Base-by-base conservation (phyloP, 805 yeast species). In the Yamadazyma akitaensis region DNA sequence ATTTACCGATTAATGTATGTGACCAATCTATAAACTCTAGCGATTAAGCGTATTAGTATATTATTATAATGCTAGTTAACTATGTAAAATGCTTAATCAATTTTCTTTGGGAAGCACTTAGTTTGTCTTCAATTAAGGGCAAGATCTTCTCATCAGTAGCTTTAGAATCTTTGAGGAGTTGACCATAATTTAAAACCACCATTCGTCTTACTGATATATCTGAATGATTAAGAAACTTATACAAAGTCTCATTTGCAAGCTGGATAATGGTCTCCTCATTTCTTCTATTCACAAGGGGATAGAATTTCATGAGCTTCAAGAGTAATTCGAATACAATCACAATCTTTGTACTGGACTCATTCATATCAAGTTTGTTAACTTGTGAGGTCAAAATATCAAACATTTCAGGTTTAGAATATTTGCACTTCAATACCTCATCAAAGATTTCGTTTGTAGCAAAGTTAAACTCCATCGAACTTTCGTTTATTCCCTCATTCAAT, bases 21-120 rank as follows among this genome's bases (percentile, higher is more conserved):
- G 37, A 17, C 37, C 6, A 33, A 19, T 37, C 31, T 11, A 38
- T 38, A 13, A 12, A 4, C 33, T 24, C 7, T 38, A 3, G 24
- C n/a, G 8, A 13, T 35, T 35, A 16, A 35, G 8, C 18, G 8
- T 18, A 9, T 35, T 21, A 17, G 13, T 37, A 24, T 37, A 24
- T 37, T 35, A 37, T 12, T 8, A 12, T 37, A 12, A 28, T 28
- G 32, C 32, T 21, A 28, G 32, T 28, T 28, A 13, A 13, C 32
- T 28, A 25, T 26, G 41, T 38, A 14, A 25, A 79, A 51, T 73
- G 72, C 46, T 77, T 76, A 13, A 79, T 69, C 42, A 80, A 58
- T 50, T 70, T 75, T 44, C 60, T 62, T 47, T 79, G 83, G 1
- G 79, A 67, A 2, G 56, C 47, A 14, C 73, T 61, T 33, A 79